Conservation (phyloP, 495 filamentous ascomycete genomes). For the Trichoderma reesei region DNA sequence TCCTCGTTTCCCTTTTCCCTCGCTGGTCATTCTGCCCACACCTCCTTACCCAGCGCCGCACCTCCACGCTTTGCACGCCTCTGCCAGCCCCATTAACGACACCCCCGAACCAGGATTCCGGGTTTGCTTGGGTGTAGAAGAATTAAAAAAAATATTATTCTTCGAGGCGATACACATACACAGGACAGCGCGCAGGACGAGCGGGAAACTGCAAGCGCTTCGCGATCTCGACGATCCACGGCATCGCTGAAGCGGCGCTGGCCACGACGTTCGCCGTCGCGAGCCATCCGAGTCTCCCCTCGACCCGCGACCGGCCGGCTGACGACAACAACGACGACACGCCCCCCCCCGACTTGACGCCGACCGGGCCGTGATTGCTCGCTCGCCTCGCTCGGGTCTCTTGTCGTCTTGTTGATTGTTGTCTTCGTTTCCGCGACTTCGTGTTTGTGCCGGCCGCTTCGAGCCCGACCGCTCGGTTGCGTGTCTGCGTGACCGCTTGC, state of each 20-base stretch:
- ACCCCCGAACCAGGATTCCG: slow-evolving; percentile 13
- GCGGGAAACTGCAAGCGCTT: too few species aligned
- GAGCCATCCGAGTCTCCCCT: not conserved
- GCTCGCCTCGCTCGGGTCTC: not conserved
- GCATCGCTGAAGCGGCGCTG: not conserved
- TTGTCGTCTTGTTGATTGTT: not conserved
- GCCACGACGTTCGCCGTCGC: not conserved
- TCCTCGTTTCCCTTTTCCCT: too few species aligned
- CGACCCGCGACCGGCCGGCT: slow-evolving; percentile 2
- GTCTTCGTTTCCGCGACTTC: not conserved
- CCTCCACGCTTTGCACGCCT: slow-evolving; percentile 9
- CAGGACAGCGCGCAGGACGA: too few species aligned
- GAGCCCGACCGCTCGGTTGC: not conserved
- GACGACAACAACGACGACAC: slow-evolving; percentile 5
- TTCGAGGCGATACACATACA: not conserved
- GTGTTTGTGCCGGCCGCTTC: too few species aligned
- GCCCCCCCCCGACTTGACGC: not conserved
- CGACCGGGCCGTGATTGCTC: not conserved
- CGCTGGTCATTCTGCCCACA: slow-evolving; percentile 9
- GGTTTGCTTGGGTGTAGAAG: slow-evolving; percentile 9
- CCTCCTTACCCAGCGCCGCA: slow-evolving; percentile 7
- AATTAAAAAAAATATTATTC: not conserved
- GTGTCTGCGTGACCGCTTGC: not conserved
- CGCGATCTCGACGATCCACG: not conserved
- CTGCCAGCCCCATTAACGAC: slow-evolving; percentile 13